Conservation (phyloP, 129 eudicot genomes). For the Heracleum sosnowskyi region DNA sequence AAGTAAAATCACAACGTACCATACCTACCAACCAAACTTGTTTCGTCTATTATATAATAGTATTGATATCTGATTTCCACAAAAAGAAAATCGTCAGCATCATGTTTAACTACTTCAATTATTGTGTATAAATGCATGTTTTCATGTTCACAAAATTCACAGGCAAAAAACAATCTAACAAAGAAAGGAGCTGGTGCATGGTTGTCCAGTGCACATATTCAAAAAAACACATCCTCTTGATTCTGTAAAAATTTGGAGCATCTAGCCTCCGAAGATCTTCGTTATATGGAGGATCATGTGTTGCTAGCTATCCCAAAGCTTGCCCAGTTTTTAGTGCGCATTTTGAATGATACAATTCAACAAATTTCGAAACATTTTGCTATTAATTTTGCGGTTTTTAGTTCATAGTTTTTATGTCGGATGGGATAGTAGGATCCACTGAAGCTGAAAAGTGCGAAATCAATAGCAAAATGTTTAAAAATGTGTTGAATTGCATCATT, state of each 20-base stretch:
- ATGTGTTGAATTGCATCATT: conserved; percentile 40
- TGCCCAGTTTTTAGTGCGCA: conserved; percentile 52
- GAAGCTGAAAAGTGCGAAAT: conserved; percentile 46
- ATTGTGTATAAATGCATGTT: no score
- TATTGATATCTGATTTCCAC: no score
- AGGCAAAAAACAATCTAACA: no score
- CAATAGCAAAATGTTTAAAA: conserved; percentile 54
- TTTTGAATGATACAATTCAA: conserved; percentile 47
- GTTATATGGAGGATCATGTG: conserved; percentile 43
- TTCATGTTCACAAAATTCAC: no score
- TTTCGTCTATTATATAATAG: no score
- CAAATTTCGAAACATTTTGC: conserved; percentile 52
- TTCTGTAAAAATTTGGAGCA: conserved; percentile 42
- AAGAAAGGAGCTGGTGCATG: no score
- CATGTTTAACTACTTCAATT: no score
- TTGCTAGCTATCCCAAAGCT: conserved; percentile 16
- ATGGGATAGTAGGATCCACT: conserved; percentile 27
- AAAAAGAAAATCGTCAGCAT: no score
- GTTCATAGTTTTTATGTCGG: no score
- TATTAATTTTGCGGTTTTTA: conserved; percentile 49
- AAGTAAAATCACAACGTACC: no score
- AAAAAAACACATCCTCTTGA: conserved; percentile 38
- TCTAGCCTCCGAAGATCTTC: conserved; percentile 58
- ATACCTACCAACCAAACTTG: no score
- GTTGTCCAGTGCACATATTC: not conserved